Evolutionary conservation across 441 rosid genomes (phyloP), one percentile per base, ranked within the genome.

Genomic region (Francoa sonchifolia): DNA sequence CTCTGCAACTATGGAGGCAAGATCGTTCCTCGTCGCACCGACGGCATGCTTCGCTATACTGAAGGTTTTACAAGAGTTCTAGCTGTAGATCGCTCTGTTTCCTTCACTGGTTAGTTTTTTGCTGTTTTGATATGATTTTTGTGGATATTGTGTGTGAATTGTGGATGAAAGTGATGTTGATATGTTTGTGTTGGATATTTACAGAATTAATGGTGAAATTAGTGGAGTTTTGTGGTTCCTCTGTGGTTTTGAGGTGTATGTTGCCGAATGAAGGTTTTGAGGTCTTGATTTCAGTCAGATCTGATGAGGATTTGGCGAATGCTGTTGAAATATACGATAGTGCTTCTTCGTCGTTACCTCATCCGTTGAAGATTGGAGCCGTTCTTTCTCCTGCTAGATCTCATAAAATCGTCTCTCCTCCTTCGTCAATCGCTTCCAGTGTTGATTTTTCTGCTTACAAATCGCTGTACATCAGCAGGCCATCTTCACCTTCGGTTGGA

Each of bases 51-150:
- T 38, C 87, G 97, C 27, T 88, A 88, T 58, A 69, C 66, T 28
- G 94, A 94, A 25, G 95, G 97, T n/a, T 45, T 65, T 54, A 88
- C 94, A 45, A 63, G 95, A 45, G 76, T 78, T 34, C 76, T 85
- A 9, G 47, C 93, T 47, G 84, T 85, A 44, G 65, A 65, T 31
- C 78, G 72, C 11, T 62, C 89, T 32, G 44, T 81, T 13, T 72
- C 84, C 9, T 74, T 31, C 41, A 27, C 88, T 47, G 95, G 92
- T 80, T 37, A 1, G 49, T 33, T 11, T 1, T 27, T 27, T 3
- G 6, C 1, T 11, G 8, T 2, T 36, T 3, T 21, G 15, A 15
- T 3, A 1, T 4, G 35, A 19, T 15, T 1, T 19, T 27, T 28
- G 19, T 1, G 1, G 1, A 14, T 54, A 11, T 33, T 18, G 6